Percentiles rank a stretch among this genome's conserved stretches.
Conservation (phyloP, 768 basidiomycete species). For the Mycena maculata region DNA sequence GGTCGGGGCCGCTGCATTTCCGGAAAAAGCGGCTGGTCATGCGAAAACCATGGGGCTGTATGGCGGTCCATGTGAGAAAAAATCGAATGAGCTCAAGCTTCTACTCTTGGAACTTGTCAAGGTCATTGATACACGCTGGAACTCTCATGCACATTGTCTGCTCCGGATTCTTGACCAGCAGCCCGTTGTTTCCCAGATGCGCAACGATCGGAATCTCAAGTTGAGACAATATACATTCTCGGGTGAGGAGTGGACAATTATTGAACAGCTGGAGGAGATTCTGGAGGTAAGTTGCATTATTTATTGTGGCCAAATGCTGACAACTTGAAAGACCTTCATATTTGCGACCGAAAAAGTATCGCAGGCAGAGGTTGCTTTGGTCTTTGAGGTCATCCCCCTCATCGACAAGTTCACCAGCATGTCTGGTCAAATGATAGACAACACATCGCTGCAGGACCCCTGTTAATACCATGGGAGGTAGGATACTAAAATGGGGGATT, state of each 20-base stretch:
- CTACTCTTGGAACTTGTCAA: background rate
- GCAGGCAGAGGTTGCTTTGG: background rate
- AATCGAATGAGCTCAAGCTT: conserved; percentile 3
- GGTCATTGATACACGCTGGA: conserved; percentile 1
- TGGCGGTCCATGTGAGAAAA: background rate
- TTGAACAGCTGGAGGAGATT: conserved; percentile 5
- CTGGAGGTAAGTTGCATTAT: background rate
- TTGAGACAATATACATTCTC: conserved; percentile 5
- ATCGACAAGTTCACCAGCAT: conserved; percentile 10
- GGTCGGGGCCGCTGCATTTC: too few relatives aligned
- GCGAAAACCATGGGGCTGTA: too few relatives aligned
- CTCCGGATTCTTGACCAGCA: conserved; percentile 1
- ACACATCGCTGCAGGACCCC: conserved; percentile 2
- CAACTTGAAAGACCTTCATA: conserved; percentile 2
- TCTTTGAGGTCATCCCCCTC: conserved; percentile 16
- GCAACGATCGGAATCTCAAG: background rate
- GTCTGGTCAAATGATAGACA: conserved; percentile 15
- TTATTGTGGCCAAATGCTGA: background rate
- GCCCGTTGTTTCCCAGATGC: background rate
- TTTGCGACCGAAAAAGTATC: background rate
- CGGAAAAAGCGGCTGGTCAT: too few relatives aligned
- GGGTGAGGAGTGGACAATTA: conserved; percentile 6
- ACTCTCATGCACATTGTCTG: conserved; percentile 6
- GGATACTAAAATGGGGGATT: too few relatives aligned
- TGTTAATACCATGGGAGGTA: too few relatives aligned